These are phyloP conservation scores for Kluyveromyces sp. DNA, from an alignment of 1,139 yeast species.

Conservation along the genomic window DNA sequence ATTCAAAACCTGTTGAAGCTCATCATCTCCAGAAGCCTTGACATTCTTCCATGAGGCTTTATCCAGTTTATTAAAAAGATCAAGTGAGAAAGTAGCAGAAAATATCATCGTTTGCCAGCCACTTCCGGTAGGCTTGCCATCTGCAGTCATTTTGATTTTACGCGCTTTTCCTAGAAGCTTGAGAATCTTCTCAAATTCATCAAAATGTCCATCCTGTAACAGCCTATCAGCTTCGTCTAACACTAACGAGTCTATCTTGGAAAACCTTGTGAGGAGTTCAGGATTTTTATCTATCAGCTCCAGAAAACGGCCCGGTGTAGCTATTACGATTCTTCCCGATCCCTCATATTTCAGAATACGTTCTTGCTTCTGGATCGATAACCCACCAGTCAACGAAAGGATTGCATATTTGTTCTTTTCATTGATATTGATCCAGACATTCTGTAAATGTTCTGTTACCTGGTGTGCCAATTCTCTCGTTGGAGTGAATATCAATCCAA, in stretches of 20 bases:
- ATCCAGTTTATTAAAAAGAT: constrained; percentile 68
- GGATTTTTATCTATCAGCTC: constrained; percentile 67
- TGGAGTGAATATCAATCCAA: constrained; percentile 84
- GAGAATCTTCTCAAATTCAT: constrained; percentile 78
- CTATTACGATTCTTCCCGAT: constrained; percentile 74
- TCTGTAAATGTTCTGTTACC: constrained; percentile 71
- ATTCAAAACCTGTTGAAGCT: constrained; percentile 48
- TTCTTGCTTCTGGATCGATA: constrained; percentile 88
- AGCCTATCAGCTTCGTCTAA: constrained; percentile 97
- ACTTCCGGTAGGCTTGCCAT: constrained; percentile 28
- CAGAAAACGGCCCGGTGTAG: constrained; percentile 92
- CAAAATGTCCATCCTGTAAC: constrained; percentile 93
- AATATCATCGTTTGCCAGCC: constrained; percentile 89
- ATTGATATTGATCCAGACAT: constrained; percentile 37
- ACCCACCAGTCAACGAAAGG: constrained; percentile 87
- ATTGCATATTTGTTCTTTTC: constrained; percentile 56
- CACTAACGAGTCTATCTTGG: constrained; percentile 63
- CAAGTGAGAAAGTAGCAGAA: constrained; percentile 88
- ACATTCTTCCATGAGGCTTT: constrained; percentile 37
- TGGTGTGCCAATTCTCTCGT: constrained; percentile 96
- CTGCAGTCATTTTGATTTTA: constrained; percentile 11
- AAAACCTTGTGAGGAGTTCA: constrained; percentile 47
- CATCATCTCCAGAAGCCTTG: constrained; percentile 38
- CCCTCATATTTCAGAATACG: constrained; percentile 58
- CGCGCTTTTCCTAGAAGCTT: constrained; percentile 40